These are phyloP conservation scores for Botryosphaeria dothidea DNA, from an alignment of 2,329 filamentous ascomycete species.

Conservation along the genomic window DNA sequence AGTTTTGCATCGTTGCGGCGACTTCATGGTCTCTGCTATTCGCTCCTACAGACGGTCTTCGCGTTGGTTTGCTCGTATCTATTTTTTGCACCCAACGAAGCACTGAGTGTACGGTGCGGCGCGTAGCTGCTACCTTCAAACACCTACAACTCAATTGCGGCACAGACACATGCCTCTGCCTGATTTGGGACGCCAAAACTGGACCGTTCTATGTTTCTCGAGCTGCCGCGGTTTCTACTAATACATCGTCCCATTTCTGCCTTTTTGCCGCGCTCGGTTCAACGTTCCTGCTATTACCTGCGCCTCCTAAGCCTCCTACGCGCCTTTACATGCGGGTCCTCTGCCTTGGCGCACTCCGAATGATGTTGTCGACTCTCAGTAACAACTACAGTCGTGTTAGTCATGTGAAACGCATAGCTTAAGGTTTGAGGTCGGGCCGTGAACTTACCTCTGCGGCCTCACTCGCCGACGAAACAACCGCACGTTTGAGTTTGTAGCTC, in stretches of 20 bases:
- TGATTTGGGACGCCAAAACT: not conserved
- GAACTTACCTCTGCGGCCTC: conserved; percentile 88
- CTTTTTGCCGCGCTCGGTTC: not conserved
- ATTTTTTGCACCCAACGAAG: not conserved
- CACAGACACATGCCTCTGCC: not conserved
- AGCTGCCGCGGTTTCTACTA: conserved; percentile 9
- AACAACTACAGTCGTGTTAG: conserved; percentile 64
- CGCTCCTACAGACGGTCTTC: not conserved
- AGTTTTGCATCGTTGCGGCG: not conserved
- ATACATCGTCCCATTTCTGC: conserved; percentile 5
- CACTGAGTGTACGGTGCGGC: not conserved
- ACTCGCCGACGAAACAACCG: conserved; percentile 94
- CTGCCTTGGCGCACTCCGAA: conserved; percentile 84
- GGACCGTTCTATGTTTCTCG: not conserved
- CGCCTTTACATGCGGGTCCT: conserved; percentile 68
- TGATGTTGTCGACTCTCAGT: conserved; percentile 95
- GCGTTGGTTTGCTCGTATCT: not conserved
- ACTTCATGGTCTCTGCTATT: not conserved
- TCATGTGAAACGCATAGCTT: conserved; percentile 12
- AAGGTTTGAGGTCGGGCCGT: not conserved
- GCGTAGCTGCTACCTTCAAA: not conserved
- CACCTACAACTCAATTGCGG: not conserved
- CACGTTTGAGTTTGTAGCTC: conserved; percentile 97
- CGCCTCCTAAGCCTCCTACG: not conserved
- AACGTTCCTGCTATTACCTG: not conserved